phyloP scores from a whole-genome alignment of 2,329 filamentous ascomycete genomes.

The Teratosphaeria gauchensis region DNA sequence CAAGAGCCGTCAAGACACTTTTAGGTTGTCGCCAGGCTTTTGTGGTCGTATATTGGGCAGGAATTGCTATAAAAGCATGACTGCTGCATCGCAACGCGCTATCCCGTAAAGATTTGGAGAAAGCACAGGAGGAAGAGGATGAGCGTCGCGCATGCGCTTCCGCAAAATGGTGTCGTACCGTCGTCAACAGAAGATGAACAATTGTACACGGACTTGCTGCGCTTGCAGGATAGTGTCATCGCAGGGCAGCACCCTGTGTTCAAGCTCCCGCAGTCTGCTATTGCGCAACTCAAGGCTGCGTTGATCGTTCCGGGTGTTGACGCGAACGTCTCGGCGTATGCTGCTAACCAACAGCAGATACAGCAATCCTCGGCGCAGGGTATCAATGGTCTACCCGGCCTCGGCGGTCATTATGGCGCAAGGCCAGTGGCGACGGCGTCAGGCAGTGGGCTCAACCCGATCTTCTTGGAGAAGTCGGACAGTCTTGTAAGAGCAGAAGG shows the following conservation, averaged over 20 bases:
- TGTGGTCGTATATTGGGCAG: not conserved
- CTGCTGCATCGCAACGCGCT: not conserved
- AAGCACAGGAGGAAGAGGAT: not conserved
- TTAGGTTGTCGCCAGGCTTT: not conserved
- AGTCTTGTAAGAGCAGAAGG: slow-evolving; percentile 74
- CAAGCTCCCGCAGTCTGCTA: slow-evolving; percentile 46
- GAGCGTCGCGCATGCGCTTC: slow-evolving; percentile 7
- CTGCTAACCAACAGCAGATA: slow-evolving; percentile 15
- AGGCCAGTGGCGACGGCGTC: not conserved
- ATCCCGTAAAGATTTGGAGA: not conserved
- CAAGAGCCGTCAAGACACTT: not conserved
- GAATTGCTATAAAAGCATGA: not conserved
- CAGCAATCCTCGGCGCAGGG: slow-evolving; percentile 5
- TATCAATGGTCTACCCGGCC: slow-evolving; percentile 14
- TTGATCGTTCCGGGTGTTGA: slow-evolving; percentile 6
- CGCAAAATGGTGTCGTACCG: slow-evolving; percentile 4
- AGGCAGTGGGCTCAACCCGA: slow-evolving; percentile 58
- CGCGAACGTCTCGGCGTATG: slow-evolving; percentile 11
- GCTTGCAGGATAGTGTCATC: slow-evolving; percentile 70
- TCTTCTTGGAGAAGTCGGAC: slow-evolving; percentile 78
- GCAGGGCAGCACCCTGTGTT: slow-evolving; percentile 62
- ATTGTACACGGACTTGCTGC: slow-evolving; percentile 67
- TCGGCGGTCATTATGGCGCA: slow-evolving; percentile 7
- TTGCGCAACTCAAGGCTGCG: slow-evolving; percentile 27
- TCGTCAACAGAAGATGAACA: slow-evolving; percentile 22